Evolutionary conservation across 1,284 basidiomycete species (phyloP), one percentile per base, ranked within the genome.

Genomic region (Coniophora puteana): DNA sequence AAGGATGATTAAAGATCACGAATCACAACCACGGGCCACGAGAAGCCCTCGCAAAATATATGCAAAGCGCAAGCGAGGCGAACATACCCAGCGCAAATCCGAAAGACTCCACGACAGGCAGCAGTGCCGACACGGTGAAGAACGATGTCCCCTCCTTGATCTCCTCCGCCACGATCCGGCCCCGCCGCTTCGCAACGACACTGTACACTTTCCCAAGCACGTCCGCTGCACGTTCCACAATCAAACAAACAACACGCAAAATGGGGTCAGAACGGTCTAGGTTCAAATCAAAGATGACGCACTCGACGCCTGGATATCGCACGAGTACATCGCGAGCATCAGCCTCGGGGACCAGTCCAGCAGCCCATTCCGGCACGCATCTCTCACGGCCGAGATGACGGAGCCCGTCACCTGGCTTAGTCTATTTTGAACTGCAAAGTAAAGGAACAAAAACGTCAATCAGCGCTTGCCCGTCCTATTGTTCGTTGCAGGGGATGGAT

Each of bases 121-220:
- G 65, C 47, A 94, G 69, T 0, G 94, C 88, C 6, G 84, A 80
- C 23, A 99, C 84, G 5, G 86, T 93, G 67, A 99, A 98, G 66
- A 97, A 96, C 0, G 86, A 78, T 0, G 94, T 98, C 0, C 96
- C 94, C 59, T 99, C 94, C 61, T 95, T 97, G 92, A 99, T 97
- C 64, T 99, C 96, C 61, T 99, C 96, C 7, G 90, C 87, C 7
- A 95, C 80, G 50, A 99, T 95, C 40, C 89, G 77, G 1, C 96
- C 96, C 40, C 93, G 76, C 44, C 96, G 79, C 57, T 85, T 83
- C 0, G 94, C 84, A 1, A 99, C 87, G 12, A 99, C 96, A 3
- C 83, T 95, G 55, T 99, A 99, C 1, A 99, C 93, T 62, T 97
- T 99, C 6, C 96, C 96, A 30, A 99, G 76, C 0, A 98, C 96